Evolutionary conservation across 1,284 basidiomycete genomes (phyloP).

Genomic region (Tausonia pullulans): DNA sequence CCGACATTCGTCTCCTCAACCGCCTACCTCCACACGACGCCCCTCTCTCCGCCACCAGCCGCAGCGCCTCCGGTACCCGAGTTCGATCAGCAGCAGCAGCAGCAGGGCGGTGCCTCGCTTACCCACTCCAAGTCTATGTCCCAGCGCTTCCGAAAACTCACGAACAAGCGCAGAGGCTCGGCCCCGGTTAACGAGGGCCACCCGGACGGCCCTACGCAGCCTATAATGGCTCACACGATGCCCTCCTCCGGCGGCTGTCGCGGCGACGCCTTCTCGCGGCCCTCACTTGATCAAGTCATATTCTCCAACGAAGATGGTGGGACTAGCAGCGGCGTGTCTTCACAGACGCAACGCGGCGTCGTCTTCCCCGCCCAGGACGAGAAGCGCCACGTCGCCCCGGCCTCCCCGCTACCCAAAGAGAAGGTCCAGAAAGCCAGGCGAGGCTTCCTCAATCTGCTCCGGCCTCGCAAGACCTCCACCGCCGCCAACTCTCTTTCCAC

Average conservation of each 20-base stretch:
- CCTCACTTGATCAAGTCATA: neutral
- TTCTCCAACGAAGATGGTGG: no score
- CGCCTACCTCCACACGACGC: neutral
- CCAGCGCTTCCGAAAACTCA: neutral
- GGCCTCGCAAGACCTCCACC: slow-evolving; percentile 1
- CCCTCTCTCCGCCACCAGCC: neutral
- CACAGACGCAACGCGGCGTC: neutral
- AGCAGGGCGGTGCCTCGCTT: neutral
- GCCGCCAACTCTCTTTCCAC: no score
- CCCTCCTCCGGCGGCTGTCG: no score
- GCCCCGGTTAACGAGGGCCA: no score
- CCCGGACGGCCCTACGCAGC: no score
- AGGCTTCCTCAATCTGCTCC: neutral
- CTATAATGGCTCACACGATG: no score
- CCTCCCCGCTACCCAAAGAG: neutral
- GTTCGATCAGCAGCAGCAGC: neutral
- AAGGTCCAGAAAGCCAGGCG: neutral
- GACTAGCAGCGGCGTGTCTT: neutral
- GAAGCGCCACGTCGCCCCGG: neutral
- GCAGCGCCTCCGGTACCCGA: no score
- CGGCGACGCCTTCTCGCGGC: neutral
- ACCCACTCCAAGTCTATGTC: neutral
- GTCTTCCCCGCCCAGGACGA: neutral
- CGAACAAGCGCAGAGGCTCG: neutral
- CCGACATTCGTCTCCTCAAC: slow-evolving; percentile 9